Evolutionary conservation across 805 yeast species (phyloP).

Genomic region (Myxozyma vanderwaltii): DNA sequence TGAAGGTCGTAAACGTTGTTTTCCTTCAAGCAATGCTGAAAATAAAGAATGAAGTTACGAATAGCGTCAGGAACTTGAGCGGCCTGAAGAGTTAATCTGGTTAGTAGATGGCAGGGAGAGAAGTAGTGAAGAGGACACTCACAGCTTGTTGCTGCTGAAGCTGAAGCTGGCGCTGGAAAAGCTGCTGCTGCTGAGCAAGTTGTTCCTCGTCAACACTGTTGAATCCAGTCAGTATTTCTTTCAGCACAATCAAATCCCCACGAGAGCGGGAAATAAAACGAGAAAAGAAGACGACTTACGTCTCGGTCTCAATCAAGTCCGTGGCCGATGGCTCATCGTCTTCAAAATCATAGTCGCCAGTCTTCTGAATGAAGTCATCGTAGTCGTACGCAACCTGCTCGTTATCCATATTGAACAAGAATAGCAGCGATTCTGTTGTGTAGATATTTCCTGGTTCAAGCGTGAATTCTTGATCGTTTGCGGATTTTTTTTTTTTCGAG

Average conservation of each 20-base stretch:
- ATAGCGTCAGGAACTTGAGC: constrained; percentile 50
- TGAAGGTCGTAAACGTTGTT: constrained; percentile 50
- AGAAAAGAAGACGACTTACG: constrained; percentile 10
- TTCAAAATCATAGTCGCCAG: constrained; percentile 37
- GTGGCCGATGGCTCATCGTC: constrained; percentile 37
- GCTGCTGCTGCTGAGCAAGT: constrained; percentile 41
- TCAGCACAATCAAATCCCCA: not conserved
- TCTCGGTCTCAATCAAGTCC: constrained; percentile 35
- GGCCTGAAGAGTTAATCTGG: constrained; percentile 24
- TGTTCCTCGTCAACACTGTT: constrained; percentile 41
- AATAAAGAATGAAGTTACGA: constrained; percentile 47
- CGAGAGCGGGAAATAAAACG: not conserved
- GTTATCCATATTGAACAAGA: constrained; percentile 22
- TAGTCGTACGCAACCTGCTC: constrained; percentile 33
- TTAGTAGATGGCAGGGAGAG: not conserved
- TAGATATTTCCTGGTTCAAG: not conserved
- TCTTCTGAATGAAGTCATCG: constrained; percentile 34
- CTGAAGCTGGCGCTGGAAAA: constrained; percentile 37
- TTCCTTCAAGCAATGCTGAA: constrained; percentile 48
- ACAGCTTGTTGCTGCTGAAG: constrained; percentile 36
- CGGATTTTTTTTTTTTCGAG: not conserved
- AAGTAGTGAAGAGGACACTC: not conserved
- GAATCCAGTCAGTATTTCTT: not conserved
- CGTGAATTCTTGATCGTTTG: not conserved
- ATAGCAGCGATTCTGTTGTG: not conserved